Base-by-base conservation (phyloP, 371 early-diverging fungal genomes). In the Capillidium rhysosporum region DNA sequence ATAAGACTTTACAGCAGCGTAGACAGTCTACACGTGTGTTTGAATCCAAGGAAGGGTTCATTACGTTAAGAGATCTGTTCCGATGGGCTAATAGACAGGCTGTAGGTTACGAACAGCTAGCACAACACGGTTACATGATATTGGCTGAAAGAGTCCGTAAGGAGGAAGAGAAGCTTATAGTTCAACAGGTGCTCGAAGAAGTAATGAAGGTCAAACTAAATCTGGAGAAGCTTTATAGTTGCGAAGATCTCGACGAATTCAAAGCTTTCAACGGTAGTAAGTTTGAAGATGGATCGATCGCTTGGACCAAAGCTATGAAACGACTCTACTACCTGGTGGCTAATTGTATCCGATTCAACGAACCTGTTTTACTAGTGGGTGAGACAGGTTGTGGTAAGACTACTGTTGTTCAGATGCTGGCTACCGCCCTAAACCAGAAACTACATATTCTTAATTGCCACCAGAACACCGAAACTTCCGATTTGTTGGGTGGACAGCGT, bases 321-420 rank as follows among this genome's bases (percentile, higher is more conserved):
- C 75, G 92, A 28, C 69, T 98, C 52, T 88, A 96, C 57, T 79
- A 84, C 24, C 69, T 97, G 30, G 88, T 96, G 4, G 75, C 81
- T 20, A 74, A 79, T 38, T 89, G 91, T 52, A 67, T 94, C 52
- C 61, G 71, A 46, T 76, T 82, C 67, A 75, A 81, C 41, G 99
- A 99, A 63, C 96, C 98, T 20, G 86, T 98, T 21, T 66, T 99
- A 20, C 74, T 99, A 4, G 92, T 99, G 1, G 99, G 99, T 46
- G 98, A 96, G 61, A 98, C 99, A 8, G 99, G 99, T 16, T 92
- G 94, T 64, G 99, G 99, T 53, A 99, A 99, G 67, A 98, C 99
- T 0, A 95, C 93, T 14, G 89, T 98, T 8, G 91, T 92, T 64
- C 93, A 99, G 65, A 77, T 94, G 71, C 63, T 96, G 18, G 80